These are phyloP conservation scores for Claviceps purpurea DNA, from an alignment of 2,329 filamentous ascomycete species.

Conservation along the genomic window DNA sequence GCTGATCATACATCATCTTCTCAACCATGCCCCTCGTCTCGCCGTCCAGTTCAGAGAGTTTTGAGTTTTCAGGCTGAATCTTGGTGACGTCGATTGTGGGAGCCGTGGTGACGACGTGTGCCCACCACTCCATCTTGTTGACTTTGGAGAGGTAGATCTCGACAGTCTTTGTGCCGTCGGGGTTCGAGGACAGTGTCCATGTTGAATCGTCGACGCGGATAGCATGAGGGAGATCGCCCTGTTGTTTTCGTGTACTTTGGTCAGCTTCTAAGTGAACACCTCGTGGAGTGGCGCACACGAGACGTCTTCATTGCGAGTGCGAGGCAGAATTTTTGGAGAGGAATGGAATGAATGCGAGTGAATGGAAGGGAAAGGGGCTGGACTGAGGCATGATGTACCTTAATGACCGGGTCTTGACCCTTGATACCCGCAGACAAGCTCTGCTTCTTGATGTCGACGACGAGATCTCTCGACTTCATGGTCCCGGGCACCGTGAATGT, in stretches of 20 bases:
- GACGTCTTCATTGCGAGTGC: not conserved
- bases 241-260: not conserved
- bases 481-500: slow-evolving; percentile 66
- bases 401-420: slow-evolving; percentile 73
- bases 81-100: slow-evolving; percentile 92
- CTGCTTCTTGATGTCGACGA: slow-evolving; percentile 69
- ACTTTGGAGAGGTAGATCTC: slow-evolving; percentile 85
- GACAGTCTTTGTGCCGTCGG: slow-evolving; percentile 54
- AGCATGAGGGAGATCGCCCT: slow-evolving; percentile 76
- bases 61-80: slow-evolving; percentile 86
- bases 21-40: slow-evolving; percentile 95
- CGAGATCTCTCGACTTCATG: slow-evolving; percentile 71
- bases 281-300: not conserved
- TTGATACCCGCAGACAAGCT: slow-evolving; percentile 72
- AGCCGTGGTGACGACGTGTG: slow-evolving; percentile 73
- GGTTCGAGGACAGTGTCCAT: slow-evolving; percentile 71
- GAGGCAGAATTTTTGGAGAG: not conserved
- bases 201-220: slow-evolving; percentile 79
- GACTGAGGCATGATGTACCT: slow-evolving; percentile 44
- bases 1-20: slow-evolving; percentile 99
- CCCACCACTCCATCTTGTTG: slow-evolving; percentile 98
- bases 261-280: slow-evolving; percentile 2
- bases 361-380: not conserved
- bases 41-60: slow-evolving; percentile 83
- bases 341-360: not conserved